Evolutionary conservation across 73 alveolate genomes (phyloP).

Genomic region (Paramecium octaurelia): DNA sequence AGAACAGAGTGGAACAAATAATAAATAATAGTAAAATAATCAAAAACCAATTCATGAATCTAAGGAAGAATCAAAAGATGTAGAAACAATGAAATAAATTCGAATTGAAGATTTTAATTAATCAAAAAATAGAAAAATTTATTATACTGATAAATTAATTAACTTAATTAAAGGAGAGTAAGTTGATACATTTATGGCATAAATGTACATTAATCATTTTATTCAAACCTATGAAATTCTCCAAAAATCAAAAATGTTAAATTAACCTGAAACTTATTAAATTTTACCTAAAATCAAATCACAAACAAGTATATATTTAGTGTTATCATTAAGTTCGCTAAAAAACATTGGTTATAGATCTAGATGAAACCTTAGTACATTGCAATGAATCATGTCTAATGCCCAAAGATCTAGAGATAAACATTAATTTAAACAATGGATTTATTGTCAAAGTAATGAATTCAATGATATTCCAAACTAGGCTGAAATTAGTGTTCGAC

Average conservation of each 20-base stretch:
- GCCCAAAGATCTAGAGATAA: background rate
- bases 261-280: background rate
- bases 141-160: background rate
- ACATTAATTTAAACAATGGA: slow-evolving; percentile 20
- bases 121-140: background rate
- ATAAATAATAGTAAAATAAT: background rate
- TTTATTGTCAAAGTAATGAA: background rate
- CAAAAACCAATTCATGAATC: background rate
- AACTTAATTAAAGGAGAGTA: background rate
- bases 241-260: background rate
- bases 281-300: background rate
- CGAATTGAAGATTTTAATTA: background rate
- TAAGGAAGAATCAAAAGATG: background rate
- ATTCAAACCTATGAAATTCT: background rate
- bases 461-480: background rate
- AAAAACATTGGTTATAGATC: slow-evolving; percentile 48
- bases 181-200: background rate
- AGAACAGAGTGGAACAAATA: background rate
- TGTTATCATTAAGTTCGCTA: background rate
- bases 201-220: background rate
- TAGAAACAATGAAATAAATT: background rate
- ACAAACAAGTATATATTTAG: background rate
- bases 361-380: slow-evolving; percentile 56
- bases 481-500: slow-evolving; percentile 64
- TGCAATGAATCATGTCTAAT: slow-evolving; percentile 26